Evolutionary conservation across 1,284 basidiomycete species (phyloP).

Genomic region (Rhodotorula sp.): DNA sequence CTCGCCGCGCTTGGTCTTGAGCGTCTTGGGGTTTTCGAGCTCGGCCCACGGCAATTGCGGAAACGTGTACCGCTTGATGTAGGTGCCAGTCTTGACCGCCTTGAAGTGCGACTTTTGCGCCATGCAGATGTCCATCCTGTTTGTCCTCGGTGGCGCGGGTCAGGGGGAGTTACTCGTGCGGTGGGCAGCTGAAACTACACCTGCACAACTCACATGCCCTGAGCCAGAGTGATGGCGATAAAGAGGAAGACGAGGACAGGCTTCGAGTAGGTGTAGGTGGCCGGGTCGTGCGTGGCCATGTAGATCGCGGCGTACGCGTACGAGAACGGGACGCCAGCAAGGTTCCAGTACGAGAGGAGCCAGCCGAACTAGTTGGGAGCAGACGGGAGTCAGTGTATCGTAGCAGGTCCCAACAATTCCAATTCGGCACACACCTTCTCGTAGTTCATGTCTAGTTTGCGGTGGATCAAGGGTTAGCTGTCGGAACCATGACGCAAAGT

Average conservation of each 20-base stretch:
- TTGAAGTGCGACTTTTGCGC: slow-evolving; percentile 97
- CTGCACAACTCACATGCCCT: slow-evolving; percentile 67
- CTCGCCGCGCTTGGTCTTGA: slow-evolving; percentile 88
- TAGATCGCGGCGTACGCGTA: slow-evolving; percentile 97
- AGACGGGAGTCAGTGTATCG: not conserved
- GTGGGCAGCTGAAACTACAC: not conserved
- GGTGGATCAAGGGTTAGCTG: not conserved
- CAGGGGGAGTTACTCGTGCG: not conserved
- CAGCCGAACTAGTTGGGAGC: slow-evolving; percentile 39
- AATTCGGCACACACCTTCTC: slow-evolving; percentile 62
- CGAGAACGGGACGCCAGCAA: slow-evolving; percentile 77
- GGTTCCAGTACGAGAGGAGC: slow-evolving; percentile 62
- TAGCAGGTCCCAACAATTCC: not conserved
- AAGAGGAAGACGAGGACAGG: slow-evolving; percentile 69
- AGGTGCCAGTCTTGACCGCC: slow-evolving; percentile 83
- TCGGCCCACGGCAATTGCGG: slow-evolving; percentile 85
- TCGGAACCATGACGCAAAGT: not conserved
- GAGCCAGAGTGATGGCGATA: slow-evolving; percentile 72
- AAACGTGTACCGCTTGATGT: slow-evolving; percentile 83
- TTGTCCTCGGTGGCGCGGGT: not conserved
- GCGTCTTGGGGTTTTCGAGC: slow-evolving; percentile 83
- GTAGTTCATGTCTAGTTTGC: slow-evolving; percentile 72
- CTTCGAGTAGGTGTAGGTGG: slow-evolving; percentile 81
- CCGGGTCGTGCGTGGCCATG: slow-evolving; percentile 92
- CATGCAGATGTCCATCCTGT: slow-evolving; percentile 91